Evolutionary conservation across 2,329 filamentous ascomycete genomes (phyloP), one percentile per base, ranked within the genome.

Genomic region (Cordyceps farinosa): DNA sequence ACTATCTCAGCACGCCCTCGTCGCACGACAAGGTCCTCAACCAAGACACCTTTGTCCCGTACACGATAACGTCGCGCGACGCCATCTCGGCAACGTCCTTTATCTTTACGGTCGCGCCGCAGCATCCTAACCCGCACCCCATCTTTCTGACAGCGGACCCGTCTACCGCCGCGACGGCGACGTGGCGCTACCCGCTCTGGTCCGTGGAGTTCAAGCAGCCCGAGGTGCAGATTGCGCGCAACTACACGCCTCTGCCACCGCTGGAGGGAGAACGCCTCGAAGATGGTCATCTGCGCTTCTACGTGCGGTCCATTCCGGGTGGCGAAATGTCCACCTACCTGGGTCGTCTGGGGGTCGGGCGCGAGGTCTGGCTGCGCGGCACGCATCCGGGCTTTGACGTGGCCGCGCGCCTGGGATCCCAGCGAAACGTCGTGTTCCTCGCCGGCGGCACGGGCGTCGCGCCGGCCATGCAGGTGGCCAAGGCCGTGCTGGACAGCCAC

Each of bases 121-220:
- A 72, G 5, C 68, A 66, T 1, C 69, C 67, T 0, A 70, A 73
- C 56, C 67, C 73, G 6, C 63, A 64, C 44, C 70, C 66, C 2
- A 74, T 69, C 10, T 73, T 73, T 61, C 56, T 77, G n/a, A 44
- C 65, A 50, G 22, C 29, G 63, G 63, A 44, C 32, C 67, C 50
- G 22, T 65, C 68, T 29, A 44, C 65, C n/a, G 65, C 69, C 3
- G 62, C 65, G 17, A 48, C 63, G 66, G 61, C 65, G 15, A 44
- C 63, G 66, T 76, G 77, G 76, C 68, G 67, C 11, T 67, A 84
- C 62, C 89, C 90, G 5, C 82, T 96, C 48, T 96, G 92, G 90
- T 92, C 89, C 66, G 89, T 98, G 40, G 90, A 97, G 78, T 87
- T 97, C 72, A 97, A 96, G 78, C 95, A 98, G 77, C 95, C 95